A percentile compares a stretch with the other conserved stretches of the same genome.
These are phyloP conservation scores for Kalaharituber pfeilii DNA, from an alignment of 2,329 filamentous ascomycete genomes.

Conservation along the genomic window DNA sequence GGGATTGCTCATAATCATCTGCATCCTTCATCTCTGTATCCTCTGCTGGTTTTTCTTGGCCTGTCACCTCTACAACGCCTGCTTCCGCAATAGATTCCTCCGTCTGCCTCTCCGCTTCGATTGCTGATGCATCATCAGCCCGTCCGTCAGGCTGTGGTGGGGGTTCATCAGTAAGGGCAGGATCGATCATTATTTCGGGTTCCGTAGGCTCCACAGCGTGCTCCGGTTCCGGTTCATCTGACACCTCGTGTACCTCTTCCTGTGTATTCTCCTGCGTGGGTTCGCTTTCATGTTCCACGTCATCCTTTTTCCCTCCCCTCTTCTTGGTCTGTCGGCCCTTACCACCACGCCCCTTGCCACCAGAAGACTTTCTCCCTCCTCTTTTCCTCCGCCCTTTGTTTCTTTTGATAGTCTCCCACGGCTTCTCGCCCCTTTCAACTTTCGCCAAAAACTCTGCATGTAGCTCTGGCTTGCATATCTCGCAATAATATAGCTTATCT, in stretches of 20 bases:
- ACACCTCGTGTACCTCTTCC: constrained; percentile 30
- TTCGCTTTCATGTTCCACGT: constrained; percentile 17
- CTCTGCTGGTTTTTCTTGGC: constrained; percentile 9
- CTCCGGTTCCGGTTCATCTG: constrained; percentile 25
- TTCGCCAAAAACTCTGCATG: constrained; percentile 67
- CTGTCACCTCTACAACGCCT: constrained; percentile 3
- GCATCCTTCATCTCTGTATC: too few relatives aligned
- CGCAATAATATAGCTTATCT: constrained; percentile 76
- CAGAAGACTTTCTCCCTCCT: constrained; percentile 39
- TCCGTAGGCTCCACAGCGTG: constrained; percentile 12
- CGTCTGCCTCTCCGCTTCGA: constrained; percentile 8
- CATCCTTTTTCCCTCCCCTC: constrained; percentile 27
- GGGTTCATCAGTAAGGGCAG: neutral
- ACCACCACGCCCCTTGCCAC: constrained; percentile 33
- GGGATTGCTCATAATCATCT: too few relatives aligned
- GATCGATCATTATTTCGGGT: constrained; percentile 1
- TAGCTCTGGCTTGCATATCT: constrained; percentile 67
- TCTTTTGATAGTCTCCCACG: constrained; percentile 57
- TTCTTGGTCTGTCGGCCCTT: constrained; percentile 28
- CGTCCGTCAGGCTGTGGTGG: neutral
- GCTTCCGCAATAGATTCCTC: constrained; percentile 3
- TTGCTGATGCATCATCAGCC: neutral
- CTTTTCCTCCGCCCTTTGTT: constrained; percentile 40
- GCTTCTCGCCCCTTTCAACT: constrained; percentile 62
- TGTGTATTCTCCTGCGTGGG: constrained; percentile 19